Evolutionary conservation across 306 rosid species (phyloP).

Genomic region (Citrullus colocynthis): DNA sequence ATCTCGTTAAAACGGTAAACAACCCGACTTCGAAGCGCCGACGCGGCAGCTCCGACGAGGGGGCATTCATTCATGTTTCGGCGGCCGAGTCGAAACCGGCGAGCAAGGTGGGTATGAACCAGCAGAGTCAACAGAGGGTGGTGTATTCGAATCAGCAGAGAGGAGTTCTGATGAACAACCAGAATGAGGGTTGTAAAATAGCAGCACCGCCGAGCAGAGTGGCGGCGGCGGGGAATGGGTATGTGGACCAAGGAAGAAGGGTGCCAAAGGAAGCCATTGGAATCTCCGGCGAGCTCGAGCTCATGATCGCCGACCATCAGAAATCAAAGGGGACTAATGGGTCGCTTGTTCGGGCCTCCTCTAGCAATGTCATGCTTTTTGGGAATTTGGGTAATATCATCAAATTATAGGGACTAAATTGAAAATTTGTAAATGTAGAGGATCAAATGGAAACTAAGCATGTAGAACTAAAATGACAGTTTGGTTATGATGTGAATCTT

Average conservation of each 20-base stretch:
- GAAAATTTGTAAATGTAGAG: neutral
- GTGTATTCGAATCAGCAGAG: constrained; percentile 6
- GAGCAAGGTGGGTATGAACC: constrained; percentile 6
- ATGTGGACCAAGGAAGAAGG: constrained; percentile 50
- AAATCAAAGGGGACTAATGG: constrained; percentile 31
- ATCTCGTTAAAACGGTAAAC: constrained; percentile 21
- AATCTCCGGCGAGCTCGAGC: constrained; percentile 78
- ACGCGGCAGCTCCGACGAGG: constrained; percentile 20
- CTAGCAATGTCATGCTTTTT: constrained; percentile 65
- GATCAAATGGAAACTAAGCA: neutral
- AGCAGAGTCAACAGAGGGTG: constrained; percentile 9
- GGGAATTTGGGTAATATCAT: constrained; percentile 41
- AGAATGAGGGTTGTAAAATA: constrained; percentile 3
- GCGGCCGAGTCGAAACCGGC: neutral
- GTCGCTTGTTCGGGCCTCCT: constrained; percentile 61
- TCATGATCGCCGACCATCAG: constrained; percentile 57
- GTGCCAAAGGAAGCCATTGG: constrained; percentile 63
- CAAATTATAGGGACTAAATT: neutral
- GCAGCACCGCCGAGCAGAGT: constrained; percentile 3
- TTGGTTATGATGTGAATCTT: no score
- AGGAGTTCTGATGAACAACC: neutral
- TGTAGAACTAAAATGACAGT: no score
- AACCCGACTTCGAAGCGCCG: constrained; percentile 30
- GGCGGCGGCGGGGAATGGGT: constrained; percentile 13
- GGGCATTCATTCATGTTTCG: neutral